Base-by-base conservation (phyloP, 345 rosid species). In the Gossypium turneri region DNA sequence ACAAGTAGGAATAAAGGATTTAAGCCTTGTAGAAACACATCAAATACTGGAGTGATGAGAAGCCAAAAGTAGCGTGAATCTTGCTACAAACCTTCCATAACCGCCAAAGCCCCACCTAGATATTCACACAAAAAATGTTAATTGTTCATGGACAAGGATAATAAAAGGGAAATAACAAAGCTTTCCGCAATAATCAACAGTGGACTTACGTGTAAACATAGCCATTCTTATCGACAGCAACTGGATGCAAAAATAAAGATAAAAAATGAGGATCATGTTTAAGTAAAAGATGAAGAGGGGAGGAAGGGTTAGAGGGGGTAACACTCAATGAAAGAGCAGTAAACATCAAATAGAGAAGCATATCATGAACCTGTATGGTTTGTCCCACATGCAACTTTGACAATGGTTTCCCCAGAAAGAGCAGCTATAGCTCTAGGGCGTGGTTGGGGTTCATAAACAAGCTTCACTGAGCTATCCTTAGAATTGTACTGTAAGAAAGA, bases 101-200 rank as follows among this genome's bases (percentile, higher is more conserved):
- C 99, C 99, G 76, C 99, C 99, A 75, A 78, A 95, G 73, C 99
- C 99, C 99, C 99, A 95, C 85, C 99, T 95, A 80, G 67, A 27
- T 72, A 79, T 78, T 38, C 75, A 85, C 48, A 76, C 7, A 63
- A 65, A 44, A 62, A 77, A 43, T 44, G 70, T 79, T 76, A 76
- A 66, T 71, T 79, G 56, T 57, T 15, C 47, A 52, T 20, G 55
- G 22, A 53, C 57, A 59, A 41, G n/a, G 61, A 72, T 19, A n/a
- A 20, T 67, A 50, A 60, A 77, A 76, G 20, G 56, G 22, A 59
- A 56, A 52, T 61, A 57, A 12, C 59, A 61, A 70, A 69, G 12
- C 24, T 16, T 72, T 59, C 48, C 51, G 57, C 29, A 57, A 9
- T 7, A 34, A 65, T 56, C 38, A 9, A 73, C 11, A 7, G 75